These are phyloP conservation scores for Salix koriyanagi DNA, from an alignment of 345 rosid species.

Conservation along the genomic window DNA sequence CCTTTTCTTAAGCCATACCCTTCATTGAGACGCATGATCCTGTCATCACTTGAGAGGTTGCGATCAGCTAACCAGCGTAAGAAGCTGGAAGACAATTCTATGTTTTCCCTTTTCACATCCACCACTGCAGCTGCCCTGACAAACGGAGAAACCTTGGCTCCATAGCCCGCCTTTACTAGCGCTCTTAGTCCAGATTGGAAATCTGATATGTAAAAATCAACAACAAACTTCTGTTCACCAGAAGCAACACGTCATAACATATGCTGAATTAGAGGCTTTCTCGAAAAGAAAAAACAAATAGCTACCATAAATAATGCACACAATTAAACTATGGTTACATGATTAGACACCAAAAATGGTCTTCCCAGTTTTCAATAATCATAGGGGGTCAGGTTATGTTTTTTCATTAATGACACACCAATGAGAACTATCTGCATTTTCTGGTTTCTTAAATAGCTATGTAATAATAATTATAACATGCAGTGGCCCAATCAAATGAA, in stretches of 20 bases:
- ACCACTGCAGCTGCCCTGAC: slow-evolving; percentile 64
- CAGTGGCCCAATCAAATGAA: not conserved
- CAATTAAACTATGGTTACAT: not conserved
- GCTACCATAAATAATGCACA: not conserved
- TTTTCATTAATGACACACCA: not conserved
- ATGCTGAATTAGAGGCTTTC: not conserved
- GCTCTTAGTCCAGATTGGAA: slow-evolving; percentile 92
- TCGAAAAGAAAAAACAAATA: not conserved
- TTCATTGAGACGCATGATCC: slow-evolving; percentile 82
- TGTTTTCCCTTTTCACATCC: slow-evolving; percentile 54
- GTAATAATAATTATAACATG: no score
- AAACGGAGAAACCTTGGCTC: slow-evolving; percentile 83
- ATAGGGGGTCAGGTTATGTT: not conserved
- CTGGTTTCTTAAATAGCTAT: not conserved
- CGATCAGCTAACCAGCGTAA: slow-evolving; percentile 75
- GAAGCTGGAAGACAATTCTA: slow-evolving; percentile 69
- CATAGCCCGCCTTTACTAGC: slow-evolving; percentile 83
- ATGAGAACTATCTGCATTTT: not conserved
- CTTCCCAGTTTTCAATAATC: not conserved
- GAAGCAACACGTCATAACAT: not conserved
- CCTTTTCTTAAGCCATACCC: slow-evolving; percentile 45
- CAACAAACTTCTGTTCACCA: slow-evolving; percentile 67
- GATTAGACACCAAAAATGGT: not conserved
- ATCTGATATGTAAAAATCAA: slow-evolving; percentile 91
- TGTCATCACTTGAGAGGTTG: slow-evolving; percentile 58